These are phyloP conservation scores for Medicago arabica DNA, from an alignment of 306 rosid genomes.

Conservation along the genomic window DNA sequence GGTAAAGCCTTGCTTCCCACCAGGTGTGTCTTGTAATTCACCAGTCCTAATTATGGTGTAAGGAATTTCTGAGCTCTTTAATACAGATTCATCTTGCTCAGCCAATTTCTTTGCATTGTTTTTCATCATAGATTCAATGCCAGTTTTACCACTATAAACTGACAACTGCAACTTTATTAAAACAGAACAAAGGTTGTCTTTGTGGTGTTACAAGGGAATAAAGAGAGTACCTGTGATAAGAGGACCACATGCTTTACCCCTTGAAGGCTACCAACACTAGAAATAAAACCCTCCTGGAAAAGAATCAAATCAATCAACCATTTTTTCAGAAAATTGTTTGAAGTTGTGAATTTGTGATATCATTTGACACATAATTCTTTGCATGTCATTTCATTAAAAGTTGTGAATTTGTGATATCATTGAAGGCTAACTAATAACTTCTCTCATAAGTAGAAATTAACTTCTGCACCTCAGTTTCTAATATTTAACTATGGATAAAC, in stretches of 20 bases:
- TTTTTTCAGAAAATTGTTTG: neutral
- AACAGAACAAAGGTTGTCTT: slow-evolving; percentile 43
- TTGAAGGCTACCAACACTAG: slow-evolving; percentile 72
- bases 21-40: slow-evolving; percentile 65
- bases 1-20: slow-evolving; percentile 85
- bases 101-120: slow-evolving; percentile 72
- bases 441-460: too few species aligned
- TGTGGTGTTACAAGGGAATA: slow-evolving; percentile 16
- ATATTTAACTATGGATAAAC: neutral
- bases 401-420: too few species aligned
- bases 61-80: slow-evolving; percentile 59
- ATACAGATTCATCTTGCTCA: slow-evolving; percentile 76
- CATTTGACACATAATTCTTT: neutral
- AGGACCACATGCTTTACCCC: slow-evolving; percentile 82
- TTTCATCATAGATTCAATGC: slow-evolving; percentile 79
- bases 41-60: too few species aligned
- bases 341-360: neutral
- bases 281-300: slow-evolving; percentile 79
- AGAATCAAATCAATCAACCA: slow-evolving; percentile 13
- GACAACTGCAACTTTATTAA: slow-evolving; percentile 90
- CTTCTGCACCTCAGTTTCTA: too few species aligned
- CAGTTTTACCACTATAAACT: slow-evolving; percentile 75
- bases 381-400: neutral
- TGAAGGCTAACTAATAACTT: too few species aligned
- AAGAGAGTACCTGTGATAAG: slow-evolving; percentile 74